These are phyloP conservation scores for Carex myosuroides DNA, from an alignment of 176 grass and related monocot species.

Conservation along the genomic window DNA sequence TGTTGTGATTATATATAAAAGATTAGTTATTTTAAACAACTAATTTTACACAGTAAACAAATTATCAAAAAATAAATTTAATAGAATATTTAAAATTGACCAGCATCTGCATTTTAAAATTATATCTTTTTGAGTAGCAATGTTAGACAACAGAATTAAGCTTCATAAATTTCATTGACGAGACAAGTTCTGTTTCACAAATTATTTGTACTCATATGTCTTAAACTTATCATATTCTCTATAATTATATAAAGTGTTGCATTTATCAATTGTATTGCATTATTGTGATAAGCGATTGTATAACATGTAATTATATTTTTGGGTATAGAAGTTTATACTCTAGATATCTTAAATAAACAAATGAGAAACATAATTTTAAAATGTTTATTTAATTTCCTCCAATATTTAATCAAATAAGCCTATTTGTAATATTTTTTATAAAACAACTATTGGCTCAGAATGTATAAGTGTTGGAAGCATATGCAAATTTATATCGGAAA, in stretches of 20 bases:
- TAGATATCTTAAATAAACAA: no score
- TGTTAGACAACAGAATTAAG: no score
- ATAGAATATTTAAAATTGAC: no score
- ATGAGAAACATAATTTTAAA: not conserved
- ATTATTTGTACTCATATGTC: constrained; percentile 74
- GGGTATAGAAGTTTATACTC: no score
- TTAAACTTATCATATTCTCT: constrained; percentile 60
- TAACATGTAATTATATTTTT: no score
- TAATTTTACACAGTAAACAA: no score
- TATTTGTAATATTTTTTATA: not conserved
- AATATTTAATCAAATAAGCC: not conserved
- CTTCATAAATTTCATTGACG: no score
- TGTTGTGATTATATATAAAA: no score
- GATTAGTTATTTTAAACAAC: no score
- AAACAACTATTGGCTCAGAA: not conserved
- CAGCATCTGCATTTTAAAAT: no score
- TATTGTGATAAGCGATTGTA: constrained; percentile 40
- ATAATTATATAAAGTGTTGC: constrained; percentile 60
- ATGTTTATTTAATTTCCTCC: not conserved
- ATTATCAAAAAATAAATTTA: no score
- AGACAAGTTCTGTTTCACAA: constrained; percentile 19
- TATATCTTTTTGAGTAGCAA: no score
- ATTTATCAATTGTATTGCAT: constrained; percentile 64
- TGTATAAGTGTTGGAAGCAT: not conserved
- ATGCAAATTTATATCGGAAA: not conserved